Percentiles rank a stretch among this genome's conserved stretches.
These are phyloP conservation scores for Oenanthe sinensis DNA, from an alignment of 129 eudicot species.

Conservation along the genomic window DNA sequence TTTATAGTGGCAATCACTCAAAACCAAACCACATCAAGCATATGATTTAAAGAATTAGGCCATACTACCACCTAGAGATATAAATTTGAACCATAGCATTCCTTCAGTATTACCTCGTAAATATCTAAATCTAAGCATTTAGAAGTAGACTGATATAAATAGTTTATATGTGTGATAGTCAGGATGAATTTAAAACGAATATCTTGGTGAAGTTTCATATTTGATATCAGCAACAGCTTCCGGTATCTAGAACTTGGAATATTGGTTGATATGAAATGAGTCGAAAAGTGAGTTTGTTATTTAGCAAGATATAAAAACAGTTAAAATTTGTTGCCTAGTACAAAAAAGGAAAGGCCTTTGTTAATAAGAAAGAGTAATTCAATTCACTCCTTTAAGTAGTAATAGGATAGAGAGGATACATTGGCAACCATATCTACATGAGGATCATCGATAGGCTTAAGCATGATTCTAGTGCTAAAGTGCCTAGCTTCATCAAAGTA, in stretches of 20 bases:
- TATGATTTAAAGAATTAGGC: background rate
- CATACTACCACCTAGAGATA: background rate
- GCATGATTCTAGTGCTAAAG: conserved; percentile 70
- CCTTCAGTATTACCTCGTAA: background rate
- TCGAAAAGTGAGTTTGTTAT: background rate
- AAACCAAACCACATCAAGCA: background rate
- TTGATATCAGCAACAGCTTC: background rate
- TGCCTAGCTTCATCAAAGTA: conserved; percentile 83
- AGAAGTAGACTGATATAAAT: background rate
- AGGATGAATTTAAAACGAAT: background rate
- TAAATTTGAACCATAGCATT: background rate
- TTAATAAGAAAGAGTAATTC: background rate
- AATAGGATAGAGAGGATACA: conserved; percentile 46
- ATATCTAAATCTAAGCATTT: background rate
- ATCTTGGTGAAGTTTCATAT: background rate
- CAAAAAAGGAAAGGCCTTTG: background rate
- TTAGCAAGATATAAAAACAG: background rate
- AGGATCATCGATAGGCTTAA: conserved; percentile 91
- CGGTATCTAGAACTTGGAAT: background rate
- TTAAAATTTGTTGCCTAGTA: background rate
- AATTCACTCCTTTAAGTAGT: no score
- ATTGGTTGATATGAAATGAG: background rate
- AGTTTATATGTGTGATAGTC: background rate
- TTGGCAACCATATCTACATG: conserved; percentile 87
- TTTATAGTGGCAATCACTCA: background rate